Base-by-base conservation (phyloP, 2,329 filamentous ascomycete species). In the Colletotrichum trifolii region DNA sequence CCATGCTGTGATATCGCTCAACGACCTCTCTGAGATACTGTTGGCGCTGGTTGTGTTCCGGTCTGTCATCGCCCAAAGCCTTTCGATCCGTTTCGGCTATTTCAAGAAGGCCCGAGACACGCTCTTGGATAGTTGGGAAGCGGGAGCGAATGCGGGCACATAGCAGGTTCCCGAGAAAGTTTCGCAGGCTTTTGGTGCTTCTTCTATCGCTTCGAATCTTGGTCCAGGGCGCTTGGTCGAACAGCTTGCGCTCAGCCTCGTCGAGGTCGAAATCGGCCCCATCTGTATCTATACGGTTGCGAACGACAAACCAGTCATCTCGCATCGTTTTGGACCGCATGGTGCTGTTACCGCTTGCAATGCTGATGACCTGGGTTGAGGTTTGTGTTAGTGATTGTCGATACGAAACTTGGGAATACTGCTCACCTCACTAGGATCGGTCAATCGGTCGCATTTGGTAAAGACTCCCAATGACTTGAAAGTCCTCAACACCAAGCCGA, bases 281-380 rank as follows among this genome's bases (percentile, higher is more conserved):
- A 9, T 75, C 73, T n/a, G 66, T 64, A 0, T 66, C 65, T 1
- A 62, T 66, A n/a, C 70, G 69, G 40, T 79, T 79, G 17, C 75
- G 73, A 10, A 79, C 77, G 2, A 77, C 71, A 35, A 78, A 79
- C 76, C 77, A 79, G 6, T 73, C 72, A 5, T 73, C 67, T 12
- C 71, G 59, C 15, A 69, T 58, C 0, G 63, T 42, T 7, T 54
- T 63, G 11, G 33, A 33, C 3, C 50, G 64, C 7, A 58, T 54
- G 13, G 59, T 46, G 13, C 9, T 57, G 38, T 8, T 47, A 46
- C 61, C 64, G n/a, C 36, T 67, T 2, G 55, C 66, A 2, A 68
- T 63, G 10, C 57, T 49, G n/a, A 67, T 50, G 17, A 62, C 46
- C 66, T 69, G 8, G 0, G 12, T 6, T 2, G 2, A 8, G 9